Evolutionary conservation across 2,329 filamentous ascomycete species (phyloP), one percentile per base, ranked within the genome.

Genomic region (Venturia pyrina): DNA sequence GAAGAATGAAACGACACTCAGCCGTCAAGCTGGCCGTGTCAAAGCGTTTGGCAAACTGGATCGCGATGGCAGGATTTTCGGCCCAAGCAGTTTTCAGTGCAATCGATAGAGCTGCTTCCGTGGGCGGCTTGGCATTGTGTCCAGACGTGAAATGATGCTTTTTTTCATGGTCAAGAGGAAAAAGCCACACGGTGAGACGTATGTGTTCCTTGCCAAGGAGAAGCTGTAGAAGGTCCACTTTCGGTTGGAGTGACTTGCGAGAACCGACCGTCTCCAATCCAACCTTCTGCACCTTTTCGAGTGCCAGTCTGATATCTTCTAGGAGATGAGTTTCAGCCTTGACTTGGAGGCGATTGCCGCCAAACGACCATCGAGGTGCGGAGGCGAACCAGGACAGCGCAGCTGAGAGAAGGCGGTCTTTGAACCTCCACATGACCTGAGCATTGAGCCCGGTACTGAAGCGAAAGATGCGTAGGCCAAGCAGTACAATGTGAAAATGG

Each of bases 311-410:
- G 44, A 97, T 87, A 73, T 97, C 92, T 7, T 83, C 83, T 48
- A 98, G 83, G 21, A 96, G 80, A 69, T 89, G 89, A 43, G 91
- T 86, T 77, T 99, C 95, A 0, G 96, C 93, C 79, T 96, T 98
- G 63, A 98, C 81, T 74, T 99, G 95, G 19, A 99, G 79, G 62
- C 90, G 85, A 73, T 97, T 99, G 71, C 93, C 95, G 66, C 95
- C 95, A 76, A 95, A 98, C 0, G 95, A 96, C 93, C 95, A 99
- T 70, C 81, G 82, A 68, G n/a, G 64, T 17, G 46, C 64, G 65
- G 73, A 68, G 11, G 83, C 85, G 76, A 99, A 99, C 96, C 96
- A 99, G 68, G 84, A 87, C 41, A 99, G 80, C 17, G 87, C 93
- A 40, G 91, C 92, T 6, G 91, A 93, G 46, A 99, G 76, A 63